phyloP scores from a whole-genome alignment of 2,329 filamentous ascomycete genomes.

The Penicillium sp. region DNA sequence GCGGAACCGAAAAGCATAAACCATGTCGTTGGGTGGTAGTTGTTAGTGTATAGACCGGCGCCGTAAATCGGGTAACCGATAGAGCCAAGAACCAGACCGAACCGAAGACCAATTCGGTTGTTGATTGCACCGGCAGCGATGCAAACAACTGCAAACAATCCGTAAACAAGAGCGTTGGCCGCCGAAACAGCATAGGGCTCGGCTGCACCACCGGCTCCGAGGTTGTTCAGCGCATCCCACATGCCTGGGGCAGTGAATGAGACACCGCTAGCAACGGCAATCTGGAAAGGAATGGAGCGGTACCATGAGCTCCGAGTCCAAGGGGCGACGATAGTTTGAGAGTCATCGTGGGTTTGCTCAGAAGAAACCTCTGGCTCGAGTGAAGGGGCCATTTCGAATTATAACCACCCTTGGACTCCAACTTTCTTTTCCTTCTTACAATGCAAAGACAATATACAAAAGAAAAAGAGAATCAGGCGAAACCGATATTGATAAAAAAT shows the following conservation, averaged over 20 bases:
- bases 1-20: conserved; percentile 51
- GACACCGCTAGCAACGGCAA: conserved; percentile 24
- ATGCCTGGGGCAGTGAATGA: conserved; percentile 35
- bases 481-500: conserved; percentile 1
- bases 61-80: conserved; percentile 51
- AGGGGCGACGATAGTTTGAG: neutral
- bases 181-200: conserved; percentile 53
- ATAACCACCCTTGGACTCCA: neutral
- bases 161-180: conserved; percentile 51
- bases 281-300: conserved; percentile 27
- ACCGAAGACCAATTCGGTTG: conserved; percentile 49
- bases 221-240: conserved; percentile 56
- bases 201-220: conserved; percentile 54
- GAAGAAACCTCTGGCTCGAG: conserved; percentile 1
- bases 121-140: conserved; percentile 50
- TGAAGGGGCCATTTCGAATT: conserved; percentile 1
- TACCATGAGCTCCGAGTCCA: conserved; percentile 15
- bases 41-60: conserved; percentile 51
- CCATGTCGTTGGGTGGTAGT: conserved; percentile 52
- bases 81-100: conserved; percentile 42
- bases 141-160: conserved; percentile 48
- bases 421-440: neutral
- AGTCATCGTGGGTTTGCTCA: conserved; percentile 1
- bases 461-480: neutral
- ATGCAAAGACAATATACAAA: neutral